Percentiles rank a stretch among this genome's conserved stretches.
These are phyloP conservation scores for Ceratopteris richardii DNA, from an alignment of 75 land plant species.

Conservation along the genomic window DNA sequence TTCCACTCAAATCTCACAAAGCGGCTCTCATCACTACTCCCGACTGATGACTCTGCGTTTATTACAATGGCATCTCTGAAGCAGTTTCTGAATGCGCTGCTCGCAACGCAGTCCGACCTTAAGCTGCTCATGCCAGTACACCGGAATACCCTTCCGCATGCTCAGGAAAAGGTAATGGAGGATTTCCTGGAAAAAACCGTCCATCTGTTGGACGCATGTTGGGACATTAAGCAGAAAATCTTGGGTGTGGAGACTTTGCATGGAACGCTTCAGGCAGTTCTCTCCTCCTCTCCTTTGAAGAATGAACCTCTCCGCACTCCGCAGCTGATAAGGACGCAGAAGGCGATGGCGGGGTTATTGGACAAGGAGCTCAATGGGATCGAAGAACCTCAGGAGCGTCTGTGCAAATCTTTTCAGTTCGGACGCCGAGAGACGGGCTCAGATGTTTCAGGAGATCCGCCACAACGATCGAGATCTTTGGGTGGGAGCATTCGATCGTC, in stretches of 20 bases:
- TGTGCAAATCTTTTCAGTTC: neutral
- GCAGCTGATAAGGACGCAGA: neutral
- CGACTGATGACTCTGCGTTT: neutral
- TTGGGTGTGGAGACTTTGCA: neutral
- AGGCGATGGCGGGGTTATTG: neutral
- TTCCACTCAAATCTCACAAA: conserved; percentile 3
- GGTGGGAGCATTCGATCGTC: neutral
- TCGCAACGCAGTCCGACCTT: conserved; percentile 3
- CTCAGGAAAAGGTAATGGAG: neutral
- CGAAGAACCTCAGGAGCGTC: too few relatives aligned
- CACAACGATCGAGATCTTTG: conserved; percentile 4
- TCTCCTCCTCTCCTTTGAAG: neutral
- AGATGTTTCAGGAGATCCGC: neutral
- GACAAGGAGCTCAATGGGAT: neutral
- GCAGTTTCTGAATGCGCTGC: neutral
- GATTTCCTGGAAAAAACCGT: conserved; percentile 1
- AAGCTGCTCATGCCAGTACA: neutral
- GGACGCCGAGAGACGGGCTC: neutral
- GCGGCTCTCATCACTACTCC: conserved; percentile 1
- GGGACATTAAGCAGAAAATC: neutral
- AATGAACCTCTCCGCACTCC: neutral
- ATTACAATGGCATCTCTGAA: neutral
- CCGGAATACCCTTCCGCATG: neutral
- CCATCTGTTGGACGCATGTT: conserved; percentile 1
- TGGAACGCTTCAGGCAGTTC: neutral